Base-by-base conservation (phyloP, 257 asterid genomes). In the Rehmannia glutinosa region DNA sequence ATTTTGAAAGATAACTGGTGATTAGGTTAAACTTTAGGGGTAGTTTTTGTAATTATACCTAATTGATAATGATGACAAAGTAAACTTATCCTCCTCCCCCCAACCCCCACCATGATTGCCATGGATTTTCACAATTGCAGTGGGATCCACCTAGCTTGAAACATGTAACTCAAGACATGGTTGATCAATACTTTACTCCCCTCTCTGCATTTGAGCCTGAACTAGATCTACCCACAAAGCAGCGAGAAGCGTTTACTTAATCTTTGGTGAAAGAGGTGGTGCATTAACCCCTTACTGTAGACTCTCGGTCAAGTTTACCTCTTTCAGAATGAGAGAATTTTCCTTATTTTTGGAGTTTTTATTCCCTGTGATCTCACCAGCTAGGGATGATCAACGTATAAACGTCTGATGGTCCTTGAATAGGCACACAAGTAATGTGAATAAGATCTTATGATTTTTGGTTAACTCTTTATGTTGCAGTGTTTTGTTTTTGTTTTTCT, bases 111-210 rank as follows among this genome's bases (percentile, higher is more conserved):
- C 38, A 32, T 33, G 38, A 13, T 24, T 9, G 2, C 55, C 28
- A 0, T 39, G 15, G 49, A 53, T 53, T 49, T 33, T 73, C 36
- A 24, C 23, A 45, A 45, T 28, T 83, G 84, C 93, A 93, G 99
- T 93, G 99, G 97, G 82, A 83, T 70, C 99, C 99, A 50, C 99
- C 97, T 43, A 93, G 79, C 68, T 81, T 93, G 84, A 92, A 88
- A 54, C 73, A 83, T 35, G 97, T 85, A 74, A 72, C 96, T 8
- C 35, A 82, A 62, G 97, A 93, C 81, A 93, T 93, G 99, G 92
- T 93, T 30, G 96, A 88, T 73, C 81, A 73, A 72, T 93, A 93
- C 75, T 86, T 93, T 33, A 56, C 88, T 39, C 89, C 83, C 11
- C 65, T 86, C 36, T 75, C 87, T 45, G 89, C 92, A 21, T 59